phyloP scores from a whole-genome alignment of 164 flowering plant species.

The Macadamia tetraphylla region DNA sequence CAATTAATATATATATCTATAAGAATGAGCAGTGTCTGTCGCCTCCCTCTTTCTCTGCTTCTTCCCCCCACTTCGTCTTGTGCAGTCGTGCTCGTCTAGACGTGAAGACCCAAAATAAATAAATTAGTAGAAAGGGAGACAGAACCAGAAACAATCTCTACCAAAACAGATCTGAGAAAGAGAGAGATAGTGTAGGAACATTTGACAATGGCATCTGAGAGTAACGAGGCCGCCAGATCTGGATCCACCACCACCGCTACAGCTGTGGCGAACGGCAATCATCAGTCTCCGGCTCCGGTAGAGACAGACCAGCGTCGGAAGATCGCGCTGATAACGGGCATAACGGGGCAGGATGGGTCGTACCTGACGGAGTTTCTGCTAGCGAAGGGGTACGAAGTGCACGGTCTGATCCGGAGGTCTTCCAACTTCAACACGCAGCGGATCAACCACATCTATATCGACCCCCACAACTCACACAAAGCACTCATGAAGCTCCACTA shows the following conservation, averaged over 20 bases:
- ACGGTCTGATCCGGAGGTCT: conserved; percentile 70
- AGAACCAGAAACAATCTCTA: not conserved
- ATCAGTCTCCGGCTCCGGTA: not conserved
- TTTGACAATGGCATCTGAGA: not conserved
- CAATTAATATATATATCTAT: no score
- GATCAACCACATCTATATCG: conserved; percentile 78
- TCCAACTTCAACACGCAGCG: conserved; percentile 82
- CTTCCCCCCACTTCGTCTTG: not conserved
- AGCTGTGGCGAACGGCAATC: conserved; percentile 13
- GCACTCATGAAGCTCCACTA: conserved; percentile 75
- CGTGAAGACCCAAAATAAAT: no score
- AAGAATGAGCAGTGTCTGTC: no score
- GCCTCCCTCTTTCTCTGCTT: not conserved
- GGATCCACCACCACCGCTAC: not conserved
- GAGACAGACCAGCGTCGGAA: conserved; percentile 13
- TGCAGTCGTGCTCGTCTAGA: no score
- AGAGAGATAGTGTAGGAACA: not conserved
- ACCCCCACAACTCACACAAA: conserved; percentile 64
- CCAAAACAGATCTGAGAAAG: not conserved
- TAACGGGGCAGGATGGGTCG: conserved; percentile 68
- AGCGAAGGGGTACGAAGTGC: conserved; percentile 57
- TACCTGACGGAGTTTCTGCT: conserved; percentile 76
- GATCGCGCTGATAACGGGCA: conserved; percentile 61
- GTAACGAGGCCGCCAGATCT: conserved; percentile 17
- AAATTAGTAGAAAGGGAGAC: no score